Evolutionary conservation across 2,329 filamentous ascomycete genomes (phyloP).

Genomic region (Stachybotrys chartarum): DNA sequence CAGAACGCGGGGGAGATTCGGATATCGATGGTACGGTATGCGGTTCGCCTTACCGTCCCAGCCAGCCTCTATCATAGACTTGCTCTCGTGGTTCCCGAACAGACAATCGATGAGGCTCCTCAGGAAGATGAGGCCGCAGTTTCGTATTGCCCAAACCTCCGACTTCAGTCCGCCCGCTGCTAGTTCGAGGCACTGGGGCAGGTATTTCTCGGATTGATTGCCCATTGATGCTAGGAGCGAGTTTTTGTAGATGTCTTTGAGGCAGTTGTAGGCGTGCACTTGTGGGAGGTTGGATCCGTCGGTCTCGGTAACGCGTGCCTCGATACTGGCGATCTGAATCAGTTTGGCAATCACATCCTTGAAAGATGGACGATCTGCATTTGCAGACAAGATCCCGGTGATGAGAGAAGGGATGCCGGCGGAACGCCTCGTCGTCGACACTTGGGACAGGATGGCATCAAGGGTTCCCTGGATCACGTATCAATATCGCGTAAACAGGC

Average conservation of each 20-base stretch:
- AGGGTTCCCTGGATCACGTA: slow-evolving; percentile 46
- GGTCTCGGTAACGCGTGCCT: slow-evolving; percentile 46
- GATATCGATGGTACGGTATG: slow-evolving; percentile 64
- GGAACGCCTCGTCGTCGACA: slow-evolving; percentile 80
- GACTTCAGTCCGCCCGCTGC: slow-evolving; percentile 74
- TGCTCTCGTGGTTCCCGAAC: slow-evolving; percentile 70
- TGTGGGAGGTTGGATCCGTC: slow-evolving; percentile 70
- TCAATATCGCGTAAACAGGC: too few relatives aligned
- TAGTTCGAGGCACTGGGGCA: slow-evolving; percentile 69
- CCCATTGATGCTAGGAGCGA: slow-evolving; percentile 68
- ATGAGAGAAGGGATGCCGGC: slow-evolving; percentile 87
- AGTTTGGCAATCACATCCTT: slow-evolving; percentile 57
- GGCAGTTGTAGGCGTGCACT: slow-evolving; percentile 89
- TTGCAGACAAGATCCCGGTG: slow-evolving; percentile 69
- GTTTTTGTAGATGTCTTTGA: slow-evolving; percentile 87
- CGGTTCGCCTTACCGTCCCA: slow-evolving; percentile 58
- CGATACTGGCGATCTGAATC: slow-evolving; percentile 47
- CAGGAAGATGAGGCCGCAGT: slow-evolving; percentile 85
- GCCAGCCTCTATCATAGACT: slow-evolving; percentile 49
- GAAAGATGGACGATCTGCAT: slow-evolving; percentile 53
- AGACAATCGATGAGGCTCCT: slow-evolving; percentile 76
- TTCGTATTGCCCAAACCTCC: slow-evolving; percentile 86
- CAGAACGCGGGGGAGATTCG: slow-evolving; percentile 56
- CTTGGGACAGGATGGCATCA: slow-evolving; percentile 64
- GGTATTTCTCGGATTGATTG: slow-evolving; percentile 63